Conservation (phyloP, 139 green algal genomes). For the Desmodesmus armatus region DNA sequence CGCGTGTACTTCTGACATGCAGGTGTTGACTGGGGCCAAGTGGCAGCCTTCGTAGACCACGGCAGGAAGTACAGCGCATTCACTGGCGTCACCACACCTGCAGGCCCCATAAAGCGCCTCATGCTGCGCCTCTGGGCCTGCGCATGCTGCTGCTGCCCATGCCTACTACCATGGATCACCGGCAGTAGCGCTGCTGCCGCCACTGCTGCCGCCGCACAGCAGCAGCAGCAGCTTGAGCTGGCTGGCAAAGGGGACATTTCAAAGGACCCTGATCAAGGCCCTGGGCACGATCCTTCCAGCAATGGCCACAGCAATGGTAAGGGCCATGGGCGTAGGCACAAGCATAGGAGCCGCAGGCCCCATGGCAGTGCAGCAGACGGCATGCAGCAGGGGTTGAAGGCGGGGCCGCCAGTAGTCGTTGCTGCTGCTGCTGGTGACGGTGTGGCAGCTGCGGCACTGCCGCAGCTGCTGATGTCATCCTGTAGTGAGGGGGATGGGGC, state of each 20-base stretch:
- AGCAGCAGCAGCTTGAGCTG: not conserved
- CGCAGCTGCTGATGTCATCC: no score
- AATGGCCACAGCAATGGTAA: no score
- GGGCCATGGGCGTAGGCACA: no score
- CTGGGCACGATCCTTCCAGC: not conserved
- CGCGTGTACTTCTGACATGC: no score
- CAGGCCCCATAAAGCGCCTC: not conserved
- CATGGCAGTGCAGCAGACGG: no score
- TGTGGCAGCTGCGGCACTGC: no score
- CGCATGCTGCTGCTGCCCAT: slow-evolving; percentile 9
- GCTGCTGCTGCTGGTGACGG: no score
- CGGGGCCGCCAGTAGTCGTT: no score
- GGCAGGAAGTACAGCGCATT: slow-evolving; percentile 29
- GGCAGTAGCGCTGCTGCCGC: not conserved
- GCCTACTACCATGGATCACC: not conserved
- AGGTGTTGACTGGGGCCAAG: slow-evolving; percentile 75
- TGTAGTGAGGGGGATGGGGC: no score
- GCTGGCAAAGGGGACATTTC: not conserved
- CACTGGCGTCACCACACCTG: not conserved
- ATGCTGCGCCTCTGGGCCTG: not conserved
- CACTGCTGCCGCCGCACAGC: not conserved
- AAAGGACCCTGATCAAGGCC: not conserved
- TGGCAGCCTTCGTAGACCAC: slow-evolving; percentile 64
- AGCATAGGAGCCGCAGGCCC: no score
- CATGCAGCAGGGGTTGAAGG: no score